These are phyloP conservation scores for Epichloe coenophiala DNA, from an alignment of 2,329 filamentous ascomycete species.

Conservation along the genomic window DNA sequence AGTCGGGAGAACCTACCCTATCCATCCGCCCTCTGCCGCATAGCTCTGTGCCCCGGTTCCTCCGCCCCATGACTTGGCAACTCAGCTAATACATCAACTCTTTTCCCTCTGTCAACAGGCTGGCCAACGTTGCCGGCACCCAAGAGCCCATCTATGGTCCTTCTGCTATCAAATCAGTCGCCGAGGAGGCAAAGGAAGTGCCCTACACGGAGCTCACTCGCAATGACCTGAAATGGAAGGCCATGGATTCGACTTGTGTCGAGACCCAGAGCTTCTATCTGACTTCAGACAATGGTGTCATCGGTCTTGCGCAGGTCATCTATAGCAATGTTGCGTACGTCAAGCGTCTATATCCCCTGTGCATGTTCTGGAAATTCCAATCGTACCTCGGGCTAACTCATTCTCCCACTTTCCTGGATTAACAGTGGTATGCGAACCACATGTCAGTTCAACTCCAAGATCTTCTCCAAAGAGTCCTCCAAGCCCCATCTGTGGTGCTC, in stretches of 20 bases:
- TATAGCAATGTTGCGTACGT: conserved; percentile 92
- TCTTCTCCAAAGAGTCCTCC: conserved; percentile 64
- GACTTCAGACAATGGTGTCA: conserved; percentile 60
- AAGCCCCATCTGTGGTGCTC: conserved; percentile 74
- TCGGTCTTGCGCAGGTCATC: conserved; percentile 79
- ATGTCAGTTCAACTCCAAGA: conserved; percentile 86
- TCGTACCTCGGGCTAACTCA: background rate
- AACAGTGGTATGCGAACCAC: conserved; percentile 76
- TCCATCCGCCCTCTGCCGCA: background rate
- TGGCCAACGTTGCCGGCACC: conserved; percentile 78
- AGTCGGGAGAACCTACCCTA: conserved; percentile 20
- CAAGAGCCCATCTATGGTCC: conserved; percentile 94
- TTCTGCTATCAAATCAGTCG: conserved; percentile 72
- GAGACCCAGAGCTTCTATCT: conserved; percentile 95
- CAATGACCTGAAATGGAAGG: conserved; percentile 71
- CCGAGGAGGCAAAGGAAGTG: conserved; percentile 61
- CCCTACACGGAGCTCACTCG: conserved; percentile 70
- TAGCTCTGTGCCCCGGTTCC: background rate
- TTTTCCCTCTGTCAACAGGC: conserved; percentile 24
- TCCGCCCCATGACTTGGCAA: conserved; percentile 1
- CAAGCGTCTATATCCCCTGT: background rate
- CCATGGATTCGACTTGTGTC: conserved; percentile 71
- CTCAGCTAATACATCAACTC: conserved; percentile 2
- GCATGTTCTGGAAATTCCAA: background rate
- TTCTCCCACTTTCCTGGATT: background rate